Base-by-base conservation (phyloP, 768 basidiomycete species). In the Boletellus emodensis region DNA sequence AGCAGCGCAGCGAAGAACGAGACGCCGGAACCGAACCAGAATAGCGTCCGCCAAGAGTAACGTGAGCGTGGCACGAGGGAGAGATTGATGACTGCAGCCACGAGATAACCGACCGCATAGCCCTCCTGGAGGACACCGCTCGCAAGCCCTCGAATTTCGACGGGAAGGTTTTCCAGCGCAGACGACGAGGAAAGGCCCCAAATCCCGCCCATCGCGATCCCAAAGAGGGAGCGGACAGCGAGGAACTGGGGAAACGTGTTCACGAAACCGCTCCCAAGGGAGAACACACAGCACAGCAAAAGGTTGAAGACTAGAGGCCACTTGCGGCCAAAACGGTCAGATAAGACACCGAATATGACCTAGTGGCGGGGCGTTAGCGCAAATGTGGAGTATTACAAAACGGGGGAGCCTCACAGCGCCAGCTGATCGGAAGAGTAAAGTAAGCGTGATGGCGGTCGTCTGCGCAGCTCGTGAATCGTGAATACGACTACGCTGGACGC, bases 251-350 rank as follows among this genome's bases (percentile, higher is more conserved):
- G 30, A 70, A 81, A 97, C 0, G 84, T 90, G 15, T 84, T 75
- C 38, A 84, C 83, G 68, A 94, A 97, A 24, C 89, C 85, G 1
- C 83, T 82, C 0, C 83, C 88, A 20, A 96, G 79, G 61, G 93
- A 83, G 46, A 96, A 80, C 5, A 78, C 64, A 13, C 79, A 75
- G 53, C 91, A 80, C 41, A 94, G 62, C 22, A 91, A 40, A 18
- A 94, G 75, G 64, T 93, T 94, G 55, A 60, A 55, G 26, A 95
- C 82, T 5, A 94, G 75, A 4, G 93, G 93, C 93, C 93, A 98
- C 75, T 94, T 95, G 26, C 94, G 80, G 4, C 94, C 94, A 65
- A 75, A 95, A 4, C 94, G 82, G 65, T 96, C 94, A 1, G 87
- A 88, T n/a, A 86, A 59, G 38, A 93, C 65, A 40, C 92, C 93